Evolutionary conservation across 495 filamentous ascomycete species (phyloP), one percentile per base, ranked within the genome.

Genomic region (Oidiodendron maius): DNA sequence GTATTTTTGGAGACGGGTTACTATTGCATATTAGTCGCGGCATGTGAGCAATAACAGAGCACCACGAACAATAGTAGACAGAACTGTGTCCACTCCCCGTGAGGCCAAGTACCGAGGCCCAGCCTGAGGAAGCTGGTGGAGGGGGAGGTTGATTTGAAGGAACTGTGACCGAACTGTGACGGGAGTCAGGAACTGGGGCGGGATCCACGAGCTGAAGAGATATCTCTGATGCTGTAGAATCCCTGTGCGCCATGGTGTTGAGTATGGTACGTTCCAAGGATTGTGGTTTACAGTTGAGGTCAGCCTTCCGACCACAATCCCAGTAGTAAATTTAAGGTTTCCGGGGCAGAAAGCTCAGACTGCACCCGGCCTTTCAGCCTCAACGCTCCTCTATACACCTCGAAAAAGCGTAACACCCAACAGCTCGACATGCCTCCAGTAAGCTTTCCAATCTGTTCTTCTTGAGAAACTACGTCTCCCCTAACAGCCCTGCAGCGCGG

Each of bases 141-240:
- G 8, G 52, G n/a, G 5, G 37, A 34, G 15, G 50, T 26, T 5
- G 52, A 15, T 22, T 37, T 37, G 5, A 17, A 37, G 16, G 38
- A 20, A 21, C 15, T 3, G 20, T 18, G 35, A 40, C 4, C 6
- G 38, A 40, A 12, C 6, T 12, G 15, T 20, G 15, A 12, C 38
- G 38, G 10, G 38, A 40, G 12, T 40, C 38, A 3, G 38, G 38
- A 11, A 40, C 5, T 5, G 38, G 38, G 4, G 38, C 12, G 5
- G 90, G 90, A 36, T 94, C 90, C 22, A 96, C 68, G 48, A 90
- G 78, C 44, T 84, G 74, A 55, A 96, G 77, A 22, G 83, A 87
- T 26, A 80, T 63, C 34, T n/a, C n/a, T n/a, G n/a, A n/a, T n/a
- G n/a, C n/a, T n/a, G n/a, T n/a, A n/a, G n/a, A n/a, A n/a, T n/a